phyloP scores from a whole-genome alignment of 2,329 filamentous ascomycete species.

The Pseudopyrenochaeta lycopersici region DNA sequence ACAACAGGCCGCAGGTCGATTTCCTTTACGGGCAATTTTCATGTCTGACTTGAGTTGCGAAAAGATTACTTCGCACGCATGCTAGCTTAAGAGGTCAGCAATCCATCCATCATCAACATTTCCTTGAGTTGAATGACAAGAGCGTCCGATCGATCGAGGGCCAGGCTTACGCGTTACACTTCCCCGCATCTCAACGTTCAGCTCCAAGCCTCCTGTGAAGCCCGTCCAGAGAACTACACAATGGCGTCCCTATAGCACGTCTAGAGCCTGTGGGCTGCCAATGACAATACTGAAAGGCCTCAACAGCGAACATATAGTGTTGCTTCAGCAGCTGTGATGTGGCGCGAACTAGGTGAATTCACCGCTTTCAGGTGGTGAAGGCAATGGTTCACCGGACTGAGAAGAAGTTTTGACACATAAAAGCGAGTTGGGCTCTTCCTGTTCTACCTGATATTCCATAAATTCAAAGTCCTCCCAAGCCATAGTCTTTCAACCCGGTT shows the following conservation, averaged over 20 bases:
- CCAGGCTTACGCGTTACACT: background rate
- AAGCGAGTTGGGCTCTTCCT: no score
- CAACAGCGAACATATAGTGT: no score
- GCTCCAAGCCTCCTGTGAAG: slow-evolving; percentile 1
- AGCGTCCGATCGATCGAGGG: no score
- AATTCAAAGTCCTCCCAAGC: background rate
- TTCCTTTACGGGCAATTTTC: no score
- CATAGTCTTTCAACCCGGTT: background rate
- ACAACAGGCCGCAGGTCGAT: no score
- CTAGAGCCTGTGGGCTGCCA: background rate
- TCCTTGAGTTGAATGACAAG: no score
- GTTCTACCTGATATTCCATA: background rate
- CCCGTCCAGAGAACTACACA: background rate
- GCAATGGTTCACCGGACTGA: no score
- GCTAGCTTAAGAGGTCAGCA: no score
- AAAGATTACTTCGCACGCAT: no score
- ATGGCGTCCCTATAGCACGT: background rate
- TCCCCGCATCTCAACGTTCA: slow-evolving; percentile 1
- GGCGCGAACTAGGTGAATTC: background rate
- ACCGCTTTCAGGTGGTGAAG: background rate
- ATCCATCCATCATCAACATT: no score
- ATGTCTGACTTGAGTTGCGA: no score
- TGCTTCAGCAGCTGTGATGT: background rate
- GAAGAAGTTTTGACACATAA: no score
- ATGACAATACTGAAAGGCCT: background rate